phyloP scores from a whole-genome alignment of 176 grass and related monocot species.

The Aegilops bicornis region DNA sequence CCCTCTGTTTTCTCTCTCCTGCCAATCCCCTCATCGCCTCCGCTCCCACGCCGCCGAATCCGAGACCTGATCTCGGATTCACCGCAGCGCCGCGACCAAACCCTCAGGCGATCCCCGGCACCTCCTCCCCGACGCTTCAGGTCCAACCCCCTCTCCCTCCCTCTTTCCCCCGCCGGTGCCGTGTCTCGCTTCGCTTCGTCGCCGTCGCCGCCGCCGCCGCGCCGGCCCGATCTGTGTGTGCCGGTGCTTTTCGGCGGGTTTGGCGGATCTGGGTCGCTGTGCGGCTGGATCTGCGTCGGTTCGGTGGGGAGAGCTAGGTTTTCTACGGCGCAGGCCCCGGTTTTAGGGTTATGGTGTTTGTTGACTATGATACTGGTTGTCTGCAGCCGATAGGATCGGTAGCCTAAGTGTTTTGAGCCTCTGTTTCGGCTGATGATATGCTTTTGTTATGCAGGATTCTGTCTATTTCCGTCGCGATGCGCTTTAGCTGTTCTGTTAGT shows the following conservation, averaged over 20 bases:
- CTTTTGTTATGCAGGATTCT: background rate
- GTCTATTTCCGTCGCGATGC: background rate
- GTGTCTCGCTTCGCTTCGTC: background rate
- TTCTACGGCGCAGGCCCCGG: background rate
- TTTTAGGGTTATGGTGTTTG: background rate
- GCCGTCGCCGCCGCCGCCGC: background rate
- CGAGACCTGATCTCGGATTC: constrained; percentile 52
- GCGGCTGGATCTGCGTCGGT: constrained; percentile 17
- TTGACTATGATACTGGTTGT: background rate
- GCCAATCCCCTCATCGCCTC: constrained; percentile 15
- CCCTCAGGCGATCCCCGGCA: constrained; percentile 10
- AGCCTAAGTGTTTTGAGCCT: background rate
- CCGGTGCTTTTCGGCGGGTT: background rate
- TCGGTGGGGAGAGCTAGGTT: background rate
- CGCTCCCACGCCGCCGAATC: constrained; percentile 42
- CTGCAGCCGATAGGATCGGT: background rate
- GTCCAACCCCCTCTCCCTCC: background rate
- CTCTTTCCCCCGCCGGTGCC: background rate
- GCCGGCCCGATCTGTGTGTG: constrained; percentile 3
- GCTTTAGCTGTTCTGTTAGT: background rate
- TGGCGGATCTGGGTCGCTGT: background rate
- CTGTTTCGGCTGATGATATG: too few species aligned
- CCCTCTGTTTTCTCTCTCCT: constrained; percentile 62
- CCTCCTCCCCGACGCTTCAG: constrained; percentile 31
- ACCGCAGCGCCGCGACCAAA: background rate